A percentile compares a stretch with the other conserved stretches of the same genome.
phyloP scores from a whole-genome alignment of 306 rosid species.

The Lotus japonicus region DNA sequence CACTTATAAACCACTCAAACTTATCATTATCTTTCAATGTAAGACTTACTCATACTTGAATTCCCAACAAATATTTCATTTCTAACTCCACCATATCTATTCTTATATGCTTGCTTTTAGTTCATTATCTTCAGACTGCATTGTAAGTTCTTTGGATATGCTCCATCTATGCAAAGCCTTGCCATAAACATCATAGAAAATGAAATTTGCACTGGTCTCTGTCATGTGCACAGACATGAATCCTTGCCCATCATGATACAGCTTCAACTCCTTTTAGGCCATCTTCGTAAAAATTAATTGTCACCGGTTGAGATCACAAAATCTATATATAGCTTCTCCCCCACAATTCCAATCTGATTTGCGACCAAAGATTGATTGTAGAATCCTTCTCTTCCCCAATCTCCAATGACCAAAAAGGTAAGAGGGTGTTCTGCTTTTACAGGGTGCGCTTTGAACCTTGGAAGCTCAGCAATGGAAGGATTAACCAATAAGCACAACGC shows the following conservation, averaged over 20 bases:
- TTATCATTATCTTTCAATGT: too few species aligned
- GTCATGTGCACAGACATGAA: constrained; percentile 69
- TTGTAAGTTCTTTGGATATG: constrained; percentile 30
- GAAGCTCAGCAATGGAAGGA: constrained; percentile 29
- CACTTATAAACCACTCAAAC: too few species aligned
- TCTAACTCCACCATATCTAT: too few species aligned
- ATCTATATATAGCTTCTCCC: constrained; percentile 48
- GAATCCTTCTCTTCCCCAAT: constrained; percentile 68
- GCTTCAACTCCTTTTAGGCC: constrained; percentile 50
- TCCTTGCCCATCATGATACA: constrained; percentile 82
- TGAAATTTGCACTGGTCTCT: constrained; percentile 29
- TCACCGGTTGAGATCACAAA: constrained; percentile 72
- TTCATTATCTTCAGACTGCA: neutral
- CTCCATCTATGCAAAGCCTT: constrained; percentile 51
- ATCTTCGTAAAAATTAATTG: constrained; percentile 65
- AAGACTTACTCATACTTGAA: too few species aligned
- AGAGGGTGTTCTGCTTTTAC: constrained; percentile 31
- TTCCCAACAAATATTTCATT: too few species aligned
- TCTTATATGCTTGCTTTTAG: neutral
- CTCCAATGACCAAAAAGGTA: constrained; percentile 55
- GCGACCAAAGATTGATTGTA: constrained; percentile 63
- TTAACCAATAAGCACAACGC: neutral
- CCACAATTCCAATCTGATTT: constrained; percentile 65
- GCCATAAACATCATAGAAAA: constrained; percentile 62
- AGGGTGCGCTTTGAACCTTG: constrained; percentile 14